These are phyloP conservation scores for Phytophthora podocarpi DNA, from an alignment of 352 stramenopile species.

Conservation along the genomic window DNA sequence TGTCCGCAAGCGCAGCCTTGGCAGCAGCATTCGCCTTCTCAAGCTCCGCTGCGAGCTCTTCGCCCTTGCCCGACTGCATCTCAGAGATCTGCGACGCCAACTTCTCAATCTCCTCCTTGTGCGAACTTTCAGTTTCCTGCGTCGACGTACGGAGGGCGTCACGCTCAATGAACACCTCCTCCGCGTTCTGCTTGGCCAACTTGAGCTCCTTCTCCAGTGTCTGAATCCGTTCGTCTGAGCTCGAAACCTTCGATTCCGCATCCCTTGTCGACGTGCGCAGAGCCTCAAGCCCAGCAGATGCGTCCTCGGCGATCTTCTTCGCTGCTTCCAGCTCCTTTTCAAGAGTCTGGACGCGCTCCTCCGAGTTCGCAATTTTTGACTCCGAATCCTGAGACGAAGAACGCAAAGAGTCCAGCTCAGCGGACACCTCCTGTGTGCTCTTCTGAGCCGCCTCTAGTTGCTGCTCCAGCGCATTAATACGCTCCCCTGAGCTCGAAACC, in stretches of 20 bases:
- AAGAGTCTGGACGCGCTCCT: conserved; percentile 31
- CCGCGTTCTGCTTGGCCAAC: conserved; percentile 10
- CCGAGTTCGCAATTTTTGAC: conserved; percentile 8
- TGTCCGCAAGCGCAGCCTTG: conserved; percentile 39
- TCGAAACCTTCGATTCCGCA: conserved; percentile 12
- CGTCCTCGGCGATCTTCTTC: conserved; percentile 23
- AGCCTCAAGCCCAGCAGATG: conserved; percentile 16
- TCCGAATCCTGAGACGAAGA: conserved; percentile 27
- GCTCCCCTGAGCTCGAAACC: conserved; percentile 13
- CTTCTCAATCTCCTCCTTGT: conserved; percentile 40
- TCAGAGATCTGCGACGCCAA: conserved; percentile 34
- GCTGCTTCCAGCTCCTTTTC: conserved; percentile 33
- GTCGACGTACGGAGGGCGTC: conserved; percentile 10
- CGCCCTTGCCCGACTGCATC: conserved; percentile 32
- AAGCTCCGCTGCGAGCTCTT: conserved; percentile 34
- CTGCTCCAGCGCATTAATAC: conserved; percentile 27
- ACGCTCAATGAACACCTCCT: conserved; percentile 8
- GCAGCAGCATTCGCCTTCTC: conserved; percentile 34
- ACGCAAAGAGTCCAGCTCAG: conserved; percentile 20
- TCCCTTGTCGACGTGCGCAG: conserved; percentile 24
- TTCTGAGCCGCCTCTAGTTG: conserved; percentile 18
- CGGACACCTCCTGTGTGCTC: not conserved
- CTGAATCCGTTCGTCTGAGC: conserved; percentile 25
- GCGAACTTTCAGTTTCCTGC: conserved; percentile 28
- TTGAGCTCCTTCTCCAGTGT: conserved; percentile 36